These are phyloP conservation scores for Nakaseomyces sp. DNA, from an alignment of 1,139 yeast species.

Conservation along the genomic window DNA sequence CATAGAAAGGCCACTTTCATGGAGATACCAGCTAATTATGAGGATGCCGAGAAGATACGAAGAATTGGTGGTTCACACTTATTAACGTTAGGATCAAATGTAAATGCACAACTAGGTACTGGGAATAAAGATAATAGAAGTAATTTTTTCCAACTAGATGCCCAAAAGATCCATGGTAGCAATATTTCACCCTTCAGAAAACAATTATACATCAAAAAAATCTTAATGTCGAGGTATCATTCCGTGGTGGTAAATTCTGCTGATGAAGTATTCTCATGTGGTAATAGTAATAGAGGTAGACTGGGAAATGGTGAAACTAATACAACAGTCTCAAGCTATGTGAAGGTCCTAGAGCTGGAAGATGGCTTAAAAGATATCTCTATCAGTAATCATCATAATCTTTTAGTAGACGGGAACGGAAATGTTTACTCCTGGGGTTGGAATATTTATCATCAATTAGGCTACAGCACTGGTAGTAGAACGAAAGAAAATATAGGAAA, in stretches of 20 bases:
- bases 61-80: conserved; percentile 17
- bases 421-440: conserved; percentile 72
- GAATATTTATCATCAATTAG: conserved; percentile 58
- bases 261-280: conserved; percentile 50
- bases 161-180: conserved; percentile 27
- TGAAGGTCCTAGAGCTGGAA: conserved; percentile 27
- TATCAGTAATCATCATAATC: conserved; percentile 59
- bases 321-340: conserved; percentile 36
- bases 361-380: conserved; percentile 37
- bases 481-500: conserved; percentile 20
- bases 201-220: conserved; percentile 23
- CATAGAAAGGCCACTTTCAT: conserved; percentile 12
- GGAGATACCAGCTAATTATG: conserved; percentile 8
- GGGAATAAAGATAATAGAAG: conserved; percentile 56
- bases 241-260: conserved; percentile 49
- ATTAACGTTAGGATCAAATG: conserved; percentile 56
- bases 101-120: conserved; percentile 57
- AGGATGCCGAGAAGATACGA: conserved; percentile 11
- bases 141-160: conserved; percentile 30
- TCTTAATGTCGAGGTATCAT: conserved; percentile 58
- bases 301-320: conserved; percentile 46
- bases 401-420: conserved; percentile 45
- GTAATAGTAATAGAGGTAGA: conserved; percentile 65
- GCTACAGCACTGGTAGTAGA: conserved; percentile 38
- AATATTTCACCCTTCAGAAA: conserved; percentile 12